Conservation (phyloP, 306 rosid species). For the Ziziphus jujuba region DNA sequence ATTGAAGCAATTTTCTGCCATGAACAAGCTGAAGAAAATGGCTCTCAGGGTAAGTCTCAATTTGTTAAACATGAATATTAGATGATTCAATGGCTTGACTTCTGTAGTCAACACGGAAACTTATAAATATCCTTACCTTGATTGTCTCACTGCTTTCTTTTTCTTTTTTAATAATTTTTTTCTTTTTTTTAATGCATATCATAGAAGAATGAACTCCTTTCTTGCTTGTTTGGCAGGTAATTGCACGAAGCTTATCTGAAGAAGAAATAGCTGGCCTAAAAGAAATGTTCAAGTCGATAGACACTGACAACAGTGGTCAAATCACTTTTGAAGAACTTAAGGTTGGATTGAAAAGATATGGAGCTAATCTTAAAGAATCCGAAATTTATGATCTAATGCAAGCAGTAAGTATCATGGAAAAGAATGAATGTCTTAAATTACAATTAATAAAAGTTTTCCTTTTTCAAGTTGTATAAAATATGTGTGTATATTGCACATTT, state of each 20-base stretch:
- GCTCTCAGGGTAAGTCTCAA: slow-evolving; percentile 77
- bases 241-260: slow-evolving; percentile 91
- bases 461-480: not conserved
- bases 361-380: slow-evolving; percentile 92
- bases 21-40: slow-evolving; percentile 98
- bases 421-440: not conserved
- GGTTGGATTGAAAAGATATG: slow-evolving; percentile 88
- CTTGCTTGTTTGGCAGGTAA: slow-evolving; percentile 51
- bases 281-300: slow-evolving; percentile 98
- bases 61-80: slow-evolving; percentile 14
- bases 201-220: not conserved
- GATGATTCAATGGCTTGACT: slow-evolving; percentile 1
- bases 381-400: slow-evolving; percentile 97
- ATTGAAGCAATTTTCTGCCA: slow-evolving; percentile 96
- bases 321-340: slow-evolving; percentile 97
- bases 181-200: not conserved
- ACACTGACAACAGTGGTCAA: slow-evolving; percentile 88
- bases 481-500: too few species aligned
- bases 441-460: not conserved
- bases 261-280: slow-evolving; percentile 97
- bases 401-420: slow-evolving; percentile 61
- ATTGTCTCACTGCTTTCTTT: not conserved
- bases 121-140: not conserved
- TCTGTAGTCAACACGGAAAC: slow-evolving; percentile 9
- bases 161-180: too few species aligned